Evolutionary conservation across 208 protist species (phyloP), one percentile per base, ranked within the genome.

Genomic region (Acanthamoeba healyi): DNA sequence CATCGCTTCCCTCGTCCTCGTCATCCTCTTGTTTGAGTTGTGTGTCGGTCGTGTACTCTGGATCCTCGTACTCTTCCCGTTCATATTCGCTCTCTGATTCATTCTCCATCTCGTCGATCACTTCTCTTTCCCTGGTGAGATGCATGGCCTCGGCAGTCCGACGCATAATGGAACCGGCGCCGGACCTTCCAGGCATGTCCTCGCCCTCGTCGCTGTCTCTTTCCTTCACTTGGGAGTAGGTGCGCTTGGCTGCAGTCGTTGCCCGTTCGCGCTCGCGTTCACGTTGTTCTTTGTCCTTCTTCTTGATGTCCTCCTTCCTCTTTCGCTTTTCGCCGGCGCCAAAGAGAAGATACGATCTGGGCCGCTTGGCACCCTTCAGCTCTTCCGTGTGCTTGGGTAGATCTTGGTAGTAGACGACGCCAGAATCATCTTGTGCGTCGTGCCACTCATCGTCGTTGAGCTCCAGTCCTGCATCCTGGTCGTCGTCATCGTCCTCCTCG

Each of bases 241-340:
- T n/a, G n/a, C n/a, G n/a, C n/a, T n/a, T n/a, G n/a, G n/a, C n/a
- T n/a, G n/a, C n/a, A n/a, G 70, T n/a, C 34, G 42, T 36, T 38
- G 38, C 70, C 38, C n/a, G n/a, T n/a, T n/a, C n/a, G n/a, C 70
- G 7, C 36, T 79, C 70, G 14, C 10, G 32, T 44, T 79, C 70
- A 46, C 70, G 70, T 4, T 32, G 70, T 24, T 79, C 70, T 5
- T 42, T 38, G 14, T 32, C 70, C 70, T 44, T 79, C 38, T 79
- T 79, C 70, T 42, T 38, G n/a, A 42, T 79, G 38, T 79, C 70
- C 10, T 79, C 70, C 38, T 79, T 79, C 26, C 32, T 79, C 70
- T 42, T 38, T n/a, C 70, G 29, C 70, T 79, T 79, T 44, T 79
- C 70, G 6, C 70, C 70, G 14, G 70, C 70, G 36, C 70, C 70